Evolutionary conservation across 768 basidiomycete species (phyloP), one percentile per base, ranked within the genome.

Genomic region (Boletus rubroflammeus): DNA sequence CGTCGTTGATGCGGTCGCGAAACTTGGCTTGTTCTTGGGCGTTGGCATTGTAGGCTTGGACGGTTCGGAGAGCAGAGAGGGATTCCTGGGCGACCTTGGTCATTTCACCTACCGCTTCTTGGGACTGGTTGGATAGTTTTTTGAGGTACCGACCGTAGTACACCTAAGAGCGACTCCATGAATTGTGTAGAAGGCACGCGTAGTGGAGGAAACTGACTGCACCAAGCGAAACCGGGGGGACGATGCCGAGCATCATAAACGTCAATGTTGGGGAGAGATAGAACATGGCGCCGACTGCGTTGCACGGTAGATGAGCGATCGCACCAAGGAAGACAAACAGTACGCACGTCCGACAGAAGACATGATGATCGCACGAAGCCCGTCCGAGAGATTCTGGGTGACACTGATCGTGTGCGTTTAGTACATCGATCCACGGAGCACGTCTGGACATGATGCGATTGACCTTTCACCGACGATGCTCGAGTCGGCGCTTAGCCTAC

Each of bases 61-160:
- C 89, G 0, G 93, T 95, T 2, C 92, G 81, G 29, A 95, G 77
- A 3, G 90, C 90, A 3, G 90, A 82, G 5, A 99, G 81, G 5
- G 94, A 85, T 65, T 99, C 96, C 55, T 92, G 87, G 6, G 95
- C 94, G 31, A 74, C 78, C 71, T 82, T 94, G 31, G 93, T 92
- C 94, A 96, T 93, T 51, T 96, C 94, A 51, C 95, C 95, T 49
- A 97, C 81, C 1, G 95, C 93, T 64, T 94, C 93, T 69, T 99
- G 96, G 6, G 96, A 95, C 63, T 85, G 76, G 62, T 91, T 93
- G 7, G 92, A 92, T 3, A 99, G 81, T 56, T 85, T 88, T 67
- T 94, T 93, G 50, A 99, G 74, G 72, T 98, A 99, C 13, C 94
- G 84, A 58, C 96, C 95, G 63, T 99, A 99, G 68, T 93, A 90